Evolutionary conservation across 176 grass and related monocot species (phyloP), one percentile per base, ranked within the genome.

Genomic region (Musa itinerans): DNA sequence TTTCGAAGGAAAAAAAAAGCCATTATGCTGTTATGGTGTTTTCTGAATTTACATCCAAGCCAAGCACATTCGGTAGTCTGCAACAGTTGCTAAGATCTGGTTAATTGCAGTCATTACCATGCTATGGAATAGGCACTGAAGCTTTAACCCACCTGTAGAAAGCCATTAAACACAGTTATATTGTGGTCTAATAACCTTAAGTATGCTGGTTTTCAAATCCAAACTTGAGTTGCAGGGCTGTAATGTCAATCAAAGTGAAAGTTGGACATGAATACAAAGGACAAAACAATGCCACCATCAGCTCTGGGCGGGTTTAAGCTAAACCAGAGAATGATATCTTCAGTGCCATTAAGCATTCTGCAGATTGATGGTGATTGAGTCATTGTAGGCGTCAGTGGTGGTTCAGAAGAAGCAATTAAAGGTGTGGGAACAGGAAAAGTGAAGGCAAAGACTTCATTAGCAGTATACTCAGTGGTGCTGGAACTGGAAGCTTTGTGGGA

Each of bases 361-460:
- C 34, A 77, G 54, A 52, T 57, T 52, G 83, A 53, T 65, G 74
- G 7, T 2, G 61, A 75, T 62, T 68, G 77, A 25, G 58, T 75
- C 67, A 89, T 56, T 12, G 83, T 84, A 14, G 83, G 89, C 1
- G 81, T 86, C 25, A 83, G 81, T 52, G 89, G 85, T 0, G 75
- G 85, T 66, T 92, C 86, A 9, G 74, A 29, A 63, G 78, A 80
- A 48, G 78, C 75, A 54, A 25, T 66, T 10, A 81, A 83, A 19
- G 78, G 25, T 55, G 66, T 65, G 19, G 86, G 15, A 69, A 84
- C 72, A 82, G 83, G 86, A 71, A 89, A 88, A 0, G 83, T 74
- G 76, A 92, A 88, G 68, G n/a, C 80, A 51, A 74, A 86, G 74
- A 78, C 63, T 50, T 80, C 81, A 9, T 5, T 34, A 34, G 51